Percentiles rank a stretch among this genome's conserved stretches.
Evolutionary conservation across 2,329 filamentous ascomycete genomes (phyloP).

Genomic region (Fusarium oligoseptatum): DNA sequence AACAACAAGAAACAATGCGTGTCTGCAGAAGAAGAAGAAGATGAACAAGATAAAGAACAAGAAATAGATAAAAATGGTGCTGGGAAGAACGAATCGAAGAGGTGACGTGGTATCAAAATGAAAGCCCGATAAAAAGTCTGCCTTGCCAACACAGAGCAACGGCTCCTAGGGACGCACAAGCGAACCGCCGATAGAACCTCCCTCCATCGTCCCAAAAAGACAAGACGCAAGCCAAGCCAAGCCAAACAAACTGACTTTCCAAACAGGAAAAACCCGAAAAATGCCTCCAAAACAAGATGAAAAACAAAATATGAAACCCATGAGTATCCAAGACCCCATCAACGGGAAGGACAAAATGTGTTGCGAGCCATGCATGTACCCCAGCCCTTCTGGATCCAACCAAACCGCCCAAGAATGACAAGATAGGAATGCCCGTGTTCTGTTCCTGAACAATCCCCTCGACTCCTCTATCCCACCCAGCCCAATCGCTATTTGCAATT

Average conservation of each 20-base stretch:
- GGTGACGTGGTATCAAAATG: slow-evolving; percentile 48
- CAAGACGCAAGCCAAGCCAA: slow-evolving; percentile 14
- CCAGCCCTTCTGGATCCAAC: slow-evolving; percentile 13
- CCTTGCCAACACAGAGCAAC: slow-evolving; percentile 39
- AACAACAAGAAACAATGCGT: neutral
- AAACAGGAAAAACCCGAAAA: slow-evolving; percentile 28
- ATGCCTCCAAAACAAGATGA: slow-evolving; percentile 34
- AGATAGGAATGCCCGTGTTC: slow-evolving; percentile 35
- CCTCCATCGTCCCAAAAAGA: slow-evolving; percentile 20
- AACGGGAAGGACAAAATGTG: slow-evolving; percentile 38
- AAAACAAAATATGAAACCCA: neutral
- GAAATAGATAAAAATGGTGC: slow-evolving; percentile 24
- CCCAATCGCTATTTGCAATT: slow-evolving; percentile 52
- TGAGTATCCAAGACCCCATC: slow-evolving; percentile 10
- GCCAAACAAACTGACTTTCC: slow-evolving; percentile 42
- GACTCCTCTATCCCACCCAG: slow-evolving; percentile 58
- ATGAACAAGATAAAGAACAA: slow-evolving; percentile 2
- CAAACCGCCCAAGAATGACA: slow-evolving; percentile 20
- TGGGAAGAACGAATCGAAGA: slow-evolving; percentile 42
- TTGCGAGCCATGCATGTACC: slow-evolving; percentile 34
- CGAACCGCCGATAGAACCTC: slow-evolving; percentile 35
- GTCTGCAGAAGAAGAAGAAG: neutral
- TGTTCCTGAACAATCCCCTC: slow-evolving; percentile 35
- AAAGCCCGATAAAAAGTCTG: slow-evolving; percentile 46
- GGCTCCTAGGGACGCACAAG: slow-evolving; percentile 37